Conservation (phyloP, 768 basidiomycete genomes). For the Mycena vulgaris region DNA sequence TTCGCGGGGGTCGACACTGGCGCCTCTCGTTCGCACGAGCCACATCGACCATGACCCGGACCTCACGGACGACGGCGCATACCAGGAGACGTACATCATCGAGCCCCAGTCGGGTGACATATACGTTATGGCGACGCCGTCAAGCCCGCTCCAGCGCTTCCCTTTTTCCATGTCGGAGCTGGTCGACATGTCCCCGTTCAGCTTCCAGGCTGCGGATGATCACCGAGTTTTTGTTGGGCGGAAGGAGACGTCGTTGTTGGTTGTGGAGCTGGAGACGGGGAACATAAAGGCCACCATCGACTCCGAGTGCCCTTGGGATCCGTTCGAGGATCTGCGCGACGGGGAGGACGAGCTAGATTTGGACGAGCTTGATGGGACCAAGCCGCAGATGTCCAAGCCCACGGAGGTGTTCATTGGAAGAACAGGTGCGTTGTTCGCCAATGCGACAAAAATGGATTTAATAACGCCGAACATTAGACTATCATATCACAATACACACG, state of each 20-base stretch:
- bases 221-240: conserved; percentile 88
- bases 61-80: conserved; percentile 65
- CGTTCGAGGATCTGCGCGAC: conserved; percentile 67
- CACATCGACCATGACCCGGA: conserved; percentile 74
- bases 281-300: conserved; percentile 82
- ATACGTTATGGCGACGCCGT: conserved; percentile 83
- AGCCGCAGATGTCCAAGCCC: conserved; percentile 52
- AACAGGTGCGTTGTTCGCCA: conserved; percentile 57
- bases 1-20: conserved; percentile 68
- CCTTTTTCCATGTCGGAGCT: conserved; percentile 94
- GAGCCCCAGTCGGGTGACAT: conserved; percentile 97
- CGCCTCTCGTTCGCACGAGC: conserved; percentile 81
- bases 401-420: conserved; percentile 68
- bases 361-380: conserved; percentile 72
- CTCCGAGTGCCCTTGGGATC: conserved; percentile 85
- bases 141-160: conserved; percentile 85
- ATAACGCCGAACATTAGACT: conserved; percentile 71
- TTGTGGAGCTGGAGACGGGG: conserved; percentile 86
- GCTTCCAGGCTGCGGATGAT: conserved; percentile 72
- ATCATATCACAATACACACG: conserved; percentile 88
- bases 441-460: not conserved
- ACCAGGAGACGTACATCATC: conserved; percentile 89
- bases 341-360: conserved; percentile 64
- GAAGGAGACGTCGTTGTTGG: conserved; percentile 88
- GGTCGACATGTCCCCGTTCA: conserved; percentile 92